Evolutionary conservation across 1,139 yeast species (phyloP), one percentile per base, ranked within the genome.

Genomic region (Diutina sp.): DNA sequence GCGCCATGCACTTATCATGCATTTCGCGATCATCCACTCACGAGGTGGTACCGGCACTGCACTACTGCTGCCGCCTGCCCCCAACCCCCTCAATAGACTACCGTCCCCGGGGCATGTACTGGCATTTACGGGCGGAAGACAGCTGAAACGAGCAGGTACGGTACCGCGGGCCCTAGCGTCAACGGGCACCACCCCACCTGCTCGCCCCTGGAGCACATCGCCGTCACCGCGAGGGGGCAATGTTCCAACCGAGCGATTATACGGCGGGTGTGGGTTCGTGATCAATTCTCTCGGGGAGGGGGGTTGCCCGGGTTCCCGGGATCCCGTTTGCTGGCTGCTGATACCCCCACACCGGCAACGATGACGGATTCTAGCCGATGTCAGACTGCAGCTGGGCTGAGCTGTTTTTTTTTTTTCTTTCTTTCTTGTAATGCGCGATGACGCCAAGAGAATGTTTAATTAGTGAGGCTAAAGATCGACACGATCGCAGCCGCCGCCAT

Each of bases 1-100:
- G 53, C 18, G 53, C 41, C n/a, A 29, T 47, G 38, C 51, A 25
- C 38, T n/a, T 32, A 32, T 50, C 32, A 50, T 50, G 53, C 53
- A 50, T 50, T 50, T 21, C 28, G 18, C 53, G 53, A 50, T 50
- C 53, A 50, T 50, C 25, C 25, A n/a, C 18, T 44, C 46, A n/a
- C 46, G 25, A 16, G 21, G 46, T n/a, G 25, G 8, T 8, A n/a
- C 6, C 14, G 41, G 41, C 41, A 11, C 25, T 21, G 25, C 25
- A 21, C 25, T 21, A 21, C 25, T 3, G 25, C 25, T 21, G 25
- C 25, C 25, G 2, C 25, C 25, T 21, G 25, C 25, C 25, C 25
- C 25, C 25, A 21, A 21, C n/a, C 41, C 38, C 12, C 38, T 32
- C 38, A 32, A 32, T 32, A 35, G 41, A n/a, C 6, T 35, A n/a